A percentile compares a stretch with the other conserved stretches of the same genome.
These are phyloP conservation scores for Pichia sporocuriosa DNA, from an alignment of 805 yeast species.

Conservation along the genomic window DNA sequence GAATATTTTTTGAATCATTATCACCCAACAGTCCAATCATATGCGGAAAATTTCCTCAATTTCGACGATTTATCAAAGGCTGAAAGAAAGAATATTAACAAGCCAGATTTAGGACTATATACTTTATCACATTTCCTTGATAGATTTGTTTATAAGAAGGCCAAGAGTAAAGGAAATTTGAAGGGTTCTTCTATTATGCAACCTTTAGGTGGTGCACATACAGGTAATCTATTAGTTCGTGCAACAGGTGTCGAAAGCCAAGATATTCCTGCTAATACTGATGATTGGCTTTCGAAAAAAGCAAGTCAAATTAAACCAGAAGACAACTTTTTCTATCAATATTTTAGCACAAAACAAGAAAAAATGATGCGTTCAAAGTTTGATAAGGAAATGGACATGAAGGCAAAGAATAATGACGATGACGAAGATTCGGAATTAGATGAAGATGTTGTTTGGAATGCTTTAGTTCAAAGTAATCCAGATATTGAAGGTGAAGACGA, in stretches of 20 bases:
- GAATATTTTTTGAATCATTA: conserved; percentile 67
- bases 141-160: conserved; percentile 89
- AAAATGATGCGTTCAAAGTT: conserved; percentile 29
- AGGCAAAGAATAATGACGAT: conserved; percentile 37
- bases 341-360: conserved; percentile 60
- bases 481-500: conserved; percentile 46
- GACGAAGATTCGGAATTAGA: conserved; percentile 40
- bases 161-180: conserved; percentile 66
- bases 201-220: conserved; percentile 83
- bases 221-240: conserved; percentile 60
- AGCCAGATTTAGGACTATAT: conserved; percentile 88
- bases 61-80: conserved; percentile 29
- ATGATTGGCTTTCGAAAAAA: conserved; percentile 71
- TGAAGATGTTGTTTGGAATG: conserved; percentile 55
- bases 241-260: conserved; percentile 38
- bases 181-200: conserved; percentile 96
- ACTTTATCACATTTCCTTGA: conserved; percentile 88
- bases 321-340: conserved; percentile 82
- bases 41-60: conserved; percentile 59
- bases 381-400: conserved; percentile 39
- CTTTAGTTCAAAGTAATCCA: conserved; percentile 50
- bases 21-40: conserved; percentile 86
- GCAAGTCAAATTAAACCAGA: conserved; percentile 70
- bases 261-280: conserved; percentile 67
- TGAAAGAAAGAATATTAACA: conserved; percentile 31